Evolutionary conservation across 1,139 yeast species (phyloP).

Genomic region (Hyphopichia pseudoburtonii): DNA sequence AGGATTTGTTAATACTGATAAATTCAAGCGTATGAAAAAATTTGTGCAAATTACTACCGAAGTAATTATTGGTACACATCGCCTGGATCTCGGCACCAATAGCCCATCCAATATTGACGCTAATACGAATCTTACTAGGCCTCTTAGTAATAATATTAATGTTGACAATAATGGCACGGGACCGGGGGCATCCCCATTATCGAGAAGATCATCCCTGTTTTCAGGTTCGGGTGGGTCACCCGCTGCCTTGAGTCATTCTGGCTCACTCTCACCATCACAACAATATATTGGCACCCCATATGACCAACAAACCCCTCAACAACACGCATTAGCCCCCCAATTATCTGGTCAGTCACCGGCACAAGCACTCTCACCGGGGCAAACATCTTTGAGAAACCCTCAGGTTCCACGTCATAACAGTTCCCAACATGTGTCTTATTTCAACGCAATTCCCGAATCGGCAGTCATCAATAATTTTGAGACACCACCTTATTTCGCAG

Average conservation of each 20-base stretch:
- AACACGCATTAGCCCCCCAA: slow-evolving; percentile 1
- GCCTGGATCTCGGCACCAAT: slow-evolving; percentile 30
- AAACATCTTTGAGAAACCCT: too few species aligned
- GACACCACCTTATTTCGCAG: slow-evolving; percentile 20
- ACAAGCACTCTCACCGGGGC: too few species aligned
- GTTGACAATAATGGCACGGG: not conserved
- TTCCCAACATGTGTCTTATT: not conserved
- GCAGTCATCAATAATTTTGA: slow-evolving; percentile 12
- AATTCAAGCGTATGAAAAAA: slow-evolving; percentile 68
- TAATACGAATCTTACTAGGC: too few species aligned
- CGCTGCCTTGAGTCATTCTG: slow-evolving; percentile 6
- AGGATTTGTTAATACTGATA: slow-evolving; percentile 74
- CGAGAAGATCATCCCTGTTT: slow-evolving; percentile 21
- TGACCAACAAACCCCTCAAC: slow-evolving; percentile 3
- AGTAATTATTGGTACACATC: slow-evolving; percentile 74
- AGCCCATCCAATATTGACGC: not conserved
- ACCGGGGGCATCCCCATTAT: slow-evolving; percentile 10
- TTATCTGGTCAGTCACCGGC: slow-evolving; percentile 2
- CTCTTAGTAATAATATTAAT: not conserved
- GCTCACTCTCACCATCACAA: slow-evolving; percentile 11
- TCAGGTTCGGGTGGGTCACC: slow-evolving; percentile 17
- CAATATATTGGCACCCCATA: not conserved
- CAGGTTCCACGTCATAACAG: not conserved
- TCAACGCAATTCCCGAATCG: slow-evolving; percentile 14
- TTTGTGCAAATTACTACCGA: slow-evolving; percentile 79